Conservation (phyloP, 345 rosid species). For the Aegle marmelos region DNA sequence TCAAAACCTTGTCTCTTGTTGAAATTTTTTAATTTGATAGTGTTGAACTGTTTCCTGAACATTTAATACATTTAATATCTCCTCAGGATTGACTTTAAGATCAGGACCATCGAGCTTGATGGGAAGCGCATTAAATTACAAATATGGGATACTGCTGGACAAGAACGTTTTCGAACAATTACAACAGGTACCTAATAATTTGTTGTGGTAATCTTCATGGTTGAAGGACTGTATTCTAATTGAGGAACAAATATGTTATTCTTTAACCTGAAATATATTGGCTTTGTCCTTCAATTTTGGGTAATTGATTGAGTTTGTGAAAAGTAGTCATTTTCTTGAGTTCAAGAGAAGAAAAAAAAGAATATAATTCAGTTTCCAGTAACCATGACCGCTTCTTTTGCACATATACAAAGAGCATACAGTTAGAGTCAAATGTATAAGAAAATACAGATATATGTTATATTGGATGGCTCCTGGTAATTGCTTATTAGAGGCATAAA, state of each 20-base stretch:
- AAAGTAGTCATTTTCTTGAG: background rate
- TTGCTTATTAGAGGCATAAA: background rate
- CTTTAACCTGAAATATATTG: background rate
- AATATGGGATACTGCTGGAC: conserved; percentile 72
- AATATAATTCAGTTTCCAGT: background rate
- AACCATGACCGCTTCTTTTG: background rate
- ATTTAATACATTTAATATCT: background rate
- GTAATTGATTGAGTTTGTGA: background rate
- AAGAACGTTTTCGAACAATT: conserved; percentile 57
- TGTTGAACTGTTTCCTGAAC: background rate
- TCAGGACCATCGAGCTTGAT: conserved; percentile 66
- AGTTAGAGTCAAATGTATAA: background rate
- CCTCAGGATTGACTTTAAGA: conserved; percentile 66
- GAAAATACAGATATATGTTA: background rate
- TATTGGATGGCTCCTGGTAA: background rate
- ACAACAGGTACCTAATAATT: conserved; percentile 40
- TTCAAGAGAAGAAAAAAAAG: background rate
- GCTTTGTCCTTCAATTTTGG: background rate
- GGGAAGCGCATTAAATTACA: conserved; percentile 73
- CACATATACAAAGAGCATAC: background rate
- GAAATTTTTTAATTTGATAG: background rate
- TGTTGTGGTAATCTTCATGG: background rate
- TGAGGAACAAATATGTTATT: background rate
- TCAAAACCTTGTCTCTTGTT: background rate
- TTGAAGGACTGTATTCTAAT: background rate